Evolutionary conservation across 768 basidiomycete genomes (phyloP), one percentile per base, ranked within the genome.

Genomic region (Xerocomellus amylosporus): DNA sequence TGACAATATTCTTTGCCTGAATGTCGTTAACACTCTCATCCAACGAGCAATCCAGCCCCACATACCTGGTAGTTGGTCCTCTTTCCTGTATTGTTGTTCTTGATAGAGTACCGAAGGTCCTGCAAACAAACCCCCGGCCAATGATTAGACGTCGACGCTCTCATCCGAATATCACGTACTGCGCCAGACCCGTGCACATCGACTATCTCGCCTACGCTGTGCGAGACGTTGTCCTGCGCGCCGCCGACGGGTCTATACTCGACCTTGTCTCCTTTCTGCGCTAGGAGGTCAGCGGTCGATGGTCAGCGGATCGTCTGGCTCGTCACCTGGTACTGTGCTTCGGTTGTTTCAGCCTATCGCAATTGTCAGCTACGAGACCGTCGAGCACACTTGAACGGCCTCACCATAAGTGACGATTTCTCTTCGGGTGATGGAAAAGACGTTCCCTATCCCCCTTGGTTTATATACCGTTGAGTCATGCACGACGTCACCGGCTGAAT

Each of bases 201-300:
- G 31, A 71, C 64, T 20, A 78, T 71, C 24, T 68, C 62, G 10
- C 75, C 77, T 8, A 60, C 61, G 8, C 70, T 73, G 59, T 75
- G 73, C 3, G 74, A 59, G 46, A 79, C 73, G 19, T 74, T 75
- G 56, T 77, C 75, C 7, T 51, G 20, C 8, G 46, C 59, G 20
- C 75, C 77, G 10, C 77, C 77, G 31, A 77, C 71, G 38, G 74
- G 74, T 47, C 74, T 69, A 54, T 78, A 79, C 58, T 77, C 75
- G 58, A 79, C 73, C 53, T 63, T 72, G 56, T 79, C 75, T 49
- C 75, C 76, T 54, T 67, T 58, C 73, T 72, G 26, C 3, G 3
- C 2, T 31, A 10, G 13, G 17, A 37, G 12, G 31, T 65, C n/a
- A 65, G 52, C 10, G 15, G 8, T n/a, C n/a, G n/a, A 2, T 13